Evolutionary conservation across 345 rosid species (phyloP), one percentile per base, ranked within the genome.

Genomic region (Citrus glauca): DNA sequence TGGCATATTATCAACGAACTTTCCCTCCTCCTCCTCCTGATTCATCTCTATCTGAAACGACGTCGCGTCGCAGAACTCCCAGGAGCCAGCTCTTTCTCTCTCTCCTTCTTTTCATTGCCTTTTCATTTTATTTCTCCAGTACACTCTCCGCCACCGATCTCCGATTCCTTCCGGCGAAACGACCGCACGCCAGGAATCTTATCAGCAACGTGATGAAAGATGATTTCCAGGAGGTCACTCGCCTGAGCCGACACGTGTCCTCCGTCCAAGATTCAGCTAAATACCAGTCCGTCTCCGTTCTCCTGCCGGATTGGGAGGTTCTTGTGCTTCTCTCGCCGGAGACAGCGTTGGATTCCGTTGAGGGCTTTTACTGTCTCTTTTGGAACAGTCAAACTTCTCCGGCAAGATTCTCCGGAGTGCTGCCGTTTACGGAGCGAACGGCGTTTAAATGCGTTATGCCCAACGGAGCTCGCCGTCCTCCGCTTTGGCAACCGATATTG

Each of bases 221-320:
- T 53, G 57, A 53, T 16, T 53, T 5, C 57, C 57, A 53, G 6
- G 57, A 53, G 22, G 57, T 17, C 57, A 53, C 57, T 53, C 57
- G 22, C 57, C 57, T 50, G 20, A 50, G 22, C 56, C 22, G 22
- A 14, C 22, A 16, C 22, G 56, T 50, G 56, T 50, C 56, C 22
- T 50, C 57, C 57, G 19, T 53, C 22, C 57, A 17, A 53, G 22
- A 53, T 53, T 53, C 57, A 19, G 57, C 7, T 17, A 53, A 53
- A 53, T 53, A 53, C 57, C 75, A 65, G 24, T 72, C 93, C 7
- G 88, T 82, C 10, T 85, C 93, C 9, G 71, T 95, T 78, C 87
- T 95, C 14, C 77, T 93, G 59, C 93, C 97, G 0, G 92, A 80
- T 35, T 95, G 99, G 98, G 93, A 90, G 81, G 88, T 92, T 45